Evolutionary conservation across 2,329 filamentous ascomycete species (phyloP), one percentile per base, ranked within the genome.

Genomic region (Xylaria sp.): DNA sequence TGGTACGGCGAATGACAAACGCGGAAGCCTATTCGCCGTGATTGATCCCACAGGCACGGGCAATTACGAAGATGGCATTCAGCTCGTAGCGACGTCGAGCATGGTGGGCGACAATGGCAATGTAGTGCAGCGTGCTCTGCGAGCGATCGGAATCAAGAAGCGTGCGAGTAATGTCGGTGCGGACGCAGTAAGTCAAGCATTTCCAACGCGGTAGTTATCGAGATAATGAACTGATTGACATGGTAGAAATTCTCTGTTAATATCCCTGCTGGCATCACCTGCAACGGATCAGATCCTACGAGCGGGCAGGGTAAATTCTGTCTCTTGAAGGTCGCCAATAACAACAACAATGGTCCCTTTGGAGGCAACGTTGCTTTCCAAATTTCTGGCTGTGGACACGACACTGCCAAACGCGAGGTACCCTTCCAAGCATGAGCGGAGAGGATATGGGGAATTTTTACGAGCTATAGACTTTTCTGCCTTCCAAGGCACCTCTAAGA

Each of bases 251-350:
- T 68, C 28, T 56, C 55, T 13, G 66, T 68, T 23, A 65, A 68
- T 1, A 68, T 68, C 39, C 66, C 66, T 18, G 37, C 66, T 32
- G 66, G 66, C 23, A 41, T 64, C 28, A 59, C 15, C 0, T 68
- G 66, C 39, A 61, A 56, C 12, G 66, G 66, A 46, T 65, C 61
- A 9, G 66, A 68, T 52, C 6, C 60, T 18, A 20, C 34, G 0
- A 68, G 61, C 44, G 56, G 56, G 23, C 66, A 68, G 56, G 28
- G 66, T 10, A 68, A 65, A 25, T 68, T 68, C 61, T 68, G 66
- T 56, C 66, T 68, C 20, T n/a, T 68, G 37, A 68, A 68, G 61
- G 61, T 68, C 39, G 66, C 50, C 37, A 68, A 68, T n/a, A 68
- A 68, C 25, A 68, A 68, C 56, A 57, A 65, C 37, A 64, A 63